A percentile compares a stretch with the other conserved stretches of the same genome.
These are phyloP conservation scores for Phalaenopsis equestris DNA, from an alignment of 106 monocot genomes.

Conservation along the genomic window DNA sequence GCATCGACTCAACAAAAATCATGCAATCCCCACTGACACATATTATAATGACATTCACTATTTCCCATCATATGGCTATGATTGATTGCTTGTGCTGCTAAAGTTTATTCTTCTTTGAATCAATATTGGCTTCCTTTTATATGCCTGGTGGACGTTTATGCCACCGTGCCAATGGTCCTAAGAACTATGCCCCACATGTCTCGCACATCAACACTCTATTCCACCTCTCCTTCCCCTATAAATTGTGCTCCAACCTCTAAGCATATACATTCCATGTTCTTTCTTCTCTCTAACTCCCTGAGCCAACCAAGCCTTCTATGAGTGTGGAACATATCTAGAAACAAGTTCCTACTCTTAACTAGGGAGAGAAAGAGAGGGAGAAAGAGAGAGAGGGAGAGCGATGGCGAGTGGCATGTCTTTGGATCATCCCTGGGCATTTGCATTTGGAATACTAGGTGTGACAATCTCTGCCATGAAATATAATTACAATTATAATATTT, in stretches of 20 bases:
- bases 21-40: too few relatives aligned
- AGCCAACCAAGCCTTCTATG: not conserved
- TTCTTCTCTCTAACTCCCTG: not conserved
- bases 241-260: not conserved
- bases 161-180: too few relatives aligned
- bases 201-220: too few relatives aligned
- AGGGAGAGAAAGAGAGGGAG: not conserved
- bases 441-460: not conserved
- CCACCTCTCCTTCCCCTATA: not conserved
- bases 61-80: too few relatives aligned
- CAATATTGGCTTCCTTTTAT: too few relatives aligned
- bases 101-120: too few relatives aligned
- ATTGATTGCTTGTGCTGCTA: too few relatives aligned
- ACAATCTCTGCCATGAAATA: not conserved
- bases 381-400: not conserved
- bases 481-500: not conserved
- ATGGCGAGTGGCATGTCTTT: constrained; percentile 9
- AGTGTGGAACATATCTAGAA: not conserved
- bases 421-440: constrained; percentile 11
- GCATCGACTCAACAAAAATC: too few relatives aligned
- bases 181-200: too few relatives aligned
- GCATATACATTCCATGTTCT: not conserved
- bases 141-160: too few relatives aligned
- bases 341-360: not conserved
- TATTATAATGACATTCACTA: too few relatives aligned